Evolutionary conservation across 1,139 yeast species (phyloP).

Genomic region (Geotrichum phurueaensis): DNA sequence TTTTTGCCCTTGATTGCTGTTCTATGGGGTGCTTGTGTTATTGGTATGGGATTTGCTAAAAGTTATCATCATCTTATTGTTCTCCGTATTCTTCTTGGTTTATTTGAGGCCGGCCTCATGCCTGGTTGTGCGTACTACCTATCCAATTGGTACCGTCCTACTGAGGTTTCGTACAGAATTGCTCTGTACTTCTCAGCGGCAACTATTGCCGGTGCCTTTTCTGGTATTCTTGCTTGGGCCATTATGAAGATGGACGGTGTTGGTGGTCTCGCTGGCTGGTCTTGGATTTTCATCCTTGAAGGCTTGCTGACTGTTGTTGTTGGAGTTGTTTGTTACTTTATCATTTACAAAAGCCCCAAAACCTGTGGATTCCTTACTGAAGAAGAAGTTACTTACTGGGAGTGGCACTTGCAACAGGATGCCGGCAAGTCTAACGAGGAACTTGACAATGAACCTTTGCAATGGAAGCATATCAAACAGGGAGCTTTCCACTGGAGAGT

Average conservation of each 20-base stretch:
- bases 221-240: constrained; percentile 51
- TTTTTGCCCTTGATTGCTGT: constrained; percentile 11
- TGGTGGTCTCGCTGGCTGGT: constrained; percentile 61
- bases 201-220: constrained; percentile 21
- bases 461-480: constrained; percentile 10
- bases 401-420: constrained; percentile 12
- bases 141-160: constrained; percentile 21
- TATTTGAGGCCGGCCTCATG: constrained; percentile 56
- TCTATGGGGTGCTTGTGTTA: constrained; percentile 13
- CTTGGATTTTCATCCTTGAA: constrained; percentile 72
- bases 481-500: constrained; percentile 20
- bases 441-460: constrained; percentile 6
- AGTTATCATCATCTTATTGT: constrained; percentile 3
- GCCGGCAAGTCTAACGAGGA: constrained; percentile 11
- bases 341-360: constrained; percentile 47
- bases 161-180: constrained; percentile 21
- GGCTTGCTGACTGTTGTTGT: constrained; percentile 56
- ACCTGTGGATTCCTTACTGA: constrained; percentile 44
- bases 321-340: constrained; percentile 47
- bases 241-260: constrained; percentile 46
- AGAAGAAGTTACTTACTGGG: constrained; percentile 42
- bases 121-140: constrained; percentile 37
- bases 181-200: constrained; percentile 19
- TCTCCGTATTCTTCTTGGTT: constrained; percentile 41
- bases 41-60: constrained; percentile 12